Percentiles rank a stretch among this genome's conserved stretches.
These are phyloP conservation scores for Neospora caninum DNA, from an alignment of 169 alveolate species.

Conservation along the genomic window DNA sequence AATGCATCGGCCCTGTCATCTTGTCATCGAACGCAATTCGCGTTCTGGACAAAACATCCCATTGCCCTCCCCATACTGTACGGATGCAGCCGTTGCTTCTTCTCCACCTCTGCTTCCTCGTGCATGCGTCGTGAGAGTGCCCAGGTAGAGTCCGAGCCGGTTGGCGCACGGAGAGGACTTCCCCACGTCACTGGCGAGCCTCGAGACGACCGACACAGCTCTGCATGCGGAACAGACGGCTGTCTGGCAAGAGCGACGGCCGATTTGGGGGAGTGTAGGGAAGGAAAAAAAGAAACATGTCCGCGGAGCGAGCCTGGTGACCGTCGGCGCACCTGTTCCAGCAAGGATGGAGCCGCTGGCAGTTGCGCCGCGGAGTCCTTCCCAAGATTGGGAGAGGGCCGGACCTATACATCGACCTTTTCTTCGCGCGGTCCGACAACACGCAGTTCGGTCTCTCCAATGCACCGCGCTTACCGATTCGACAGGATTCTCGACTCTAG, in stretches of 20 bases:
- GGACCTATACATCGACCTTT: neutral
- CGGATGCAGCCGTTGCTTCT: neutral
- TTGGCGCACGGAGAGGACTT: no score
- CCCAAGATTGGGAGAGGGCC: neutral
- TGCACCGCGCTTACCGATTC: constrained; percentile 47
- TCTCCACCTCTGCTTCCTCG: neutral
- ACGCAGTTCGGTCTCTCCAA: neutral
- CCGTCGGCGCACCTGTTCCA: neutral
- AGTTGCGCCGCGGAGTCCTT: neutral
- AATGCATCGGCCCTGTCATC: neutral
- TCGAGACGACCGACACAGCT: no score
- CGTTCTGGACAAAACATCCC: neutral
- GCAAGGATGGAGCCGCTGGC: neutral
- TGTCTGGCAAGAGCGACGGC: no score
- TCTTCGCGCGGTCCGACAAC: neutral
- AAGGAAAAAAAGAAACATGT: neutral
- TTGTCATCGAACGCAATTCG: neutral
- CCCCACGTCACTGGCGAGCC: neutral
- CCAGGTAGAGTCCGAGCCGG: neutral
- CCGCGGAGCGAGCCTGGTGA: neutral
- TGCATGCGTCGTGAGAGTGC: neutral
- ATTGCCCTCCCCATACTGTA: neutral
- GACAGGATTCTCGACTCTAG: constrained; percentile 55
- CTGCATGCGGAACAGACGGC: no score
- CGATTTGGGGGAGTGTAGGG: no score